Evolutionary conservation across 192 early-diverging fungal genomes (phyloP).

Genomic region (Coemansia sp.): DNA sequence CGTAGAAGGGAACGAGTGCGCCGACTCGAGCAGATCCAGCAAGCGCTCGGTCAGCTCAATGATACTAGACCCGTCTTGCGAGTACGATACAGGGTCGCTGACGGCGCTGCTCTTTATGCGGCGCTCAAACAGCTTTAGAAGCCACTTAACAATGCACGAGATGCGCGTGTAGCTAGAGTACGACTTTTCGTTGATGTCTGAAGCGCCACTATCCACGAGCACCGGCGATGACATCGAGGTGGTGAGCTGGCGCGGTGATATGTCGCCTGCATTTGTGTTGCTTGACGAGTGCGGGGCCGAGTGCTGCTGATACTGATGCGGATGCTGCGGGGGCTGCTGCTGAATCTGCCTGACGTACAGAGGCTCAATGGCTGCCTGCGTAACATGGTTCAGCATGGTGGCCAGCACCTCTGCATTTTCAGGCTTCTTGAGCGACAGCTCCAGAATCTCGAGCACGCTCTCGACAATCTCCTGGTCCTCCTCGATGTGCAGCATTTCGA

Average conservation of each 20-base stretch:
- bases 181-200: constrained; percentile 5
- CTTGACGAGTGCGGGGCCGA: background rate
- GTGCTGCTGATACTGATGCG: background rate
- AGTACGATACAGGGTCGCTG: constrained; percentile 11
- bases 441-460: constrained; percentile 24
- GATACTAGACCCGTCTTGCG: constrained; percentile 17
- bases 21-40: constrained; percentile 33
- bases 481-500: constrained; percentile 42
- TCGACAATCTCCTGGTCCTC: constrained; percentile 27
- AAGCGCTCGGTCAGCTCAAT: constrained; percentile 32
- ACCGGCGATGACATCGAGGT: background rate
- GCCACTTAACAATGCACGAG: constrained; percentile 12
- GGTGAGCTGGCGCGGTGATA: constrained; percentile 1
- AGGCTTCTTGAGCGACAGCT: constrained; percentile 11
- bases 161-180: constrained; percentile 32
- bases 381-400: constrained; percentile 6
- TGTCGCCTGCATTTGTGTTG: constrained; percentile 4
- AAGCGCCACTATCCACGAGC: constrained; percentile 1
- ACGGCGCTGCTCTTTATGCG: constrained; percentile 35
- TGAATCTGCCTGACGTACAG: constrained; percentile 8
- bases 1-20: constrained; percentile 30
- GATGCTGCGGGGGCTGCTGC: background rate
- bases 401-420: constrained; percentile 13
- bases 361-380: constrained; percentile 28
- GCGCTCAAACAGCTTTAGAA: constrained; percentile 24